phyloP scores from a whole-genome alignment of 306 rosid species.

The Acacia confusa region DNA sequence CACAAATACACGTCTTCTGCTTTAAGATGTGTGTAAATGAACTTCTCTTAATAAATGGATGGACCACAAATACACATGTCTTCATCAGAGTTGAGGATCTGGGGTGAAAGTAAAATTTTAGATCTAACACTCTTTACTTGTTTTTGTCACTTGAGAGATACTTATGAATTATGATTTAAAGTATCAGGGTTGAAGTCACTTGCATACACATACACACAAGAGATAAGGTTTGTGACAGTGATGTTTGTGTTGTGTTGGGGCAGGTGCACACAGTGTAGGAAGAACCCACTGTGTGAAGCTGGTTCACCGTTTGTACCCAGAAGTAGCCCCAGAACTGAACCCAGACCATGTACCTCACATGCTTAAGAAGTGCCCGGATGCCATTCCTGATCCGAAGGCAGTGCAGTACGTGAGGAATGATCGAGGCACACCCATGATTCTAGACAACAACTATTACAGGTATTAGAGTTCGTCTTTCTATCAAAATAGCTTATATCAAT shows the following conservation, averaged over 20 bases:
- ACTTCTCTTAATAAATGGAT: neutral
- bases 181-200: neutral
- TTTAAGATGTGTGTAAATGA: neutral
- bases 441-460: slow-evolving; percentile 95
- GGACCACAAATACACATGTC: neutral
- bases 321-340: slow-evolving; percentile 77
- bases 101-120: neutral
- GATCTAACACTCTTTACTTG: neutral
- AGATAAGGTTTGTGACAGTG: neutral
- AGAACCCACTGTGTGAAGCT: slow-evolving; percentile 93
- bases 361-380: slow-evolving; percentile 92
- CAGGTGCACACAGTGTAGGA: slow-evolving; percentile 98
- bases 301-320: slow-evolving; percentile 96
- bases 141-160: neutral
- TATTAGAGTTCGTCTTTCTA: too few relatives aligned
- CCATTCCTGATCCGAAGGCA: slow-evolving; percentile 92
- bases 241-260: slow-evolving; percentile 9
- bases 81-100: neutral
- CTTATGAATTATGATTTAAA: neutral
- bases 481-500: too few relatives aligned
- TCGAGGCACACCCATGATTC: slow-evolving; percentile 91
- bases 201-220: neutral
- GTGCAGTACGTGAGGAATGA: slow-evolving; percentile 95
- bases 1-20: neutral
- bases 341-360: slow-evolving; percentile 83